These are phyloP conservation scores for Exophiala oligosperma DNA, from an alignment of 2,329 filamentous ascomycete species.

Conservation along the genomic window DNA sequence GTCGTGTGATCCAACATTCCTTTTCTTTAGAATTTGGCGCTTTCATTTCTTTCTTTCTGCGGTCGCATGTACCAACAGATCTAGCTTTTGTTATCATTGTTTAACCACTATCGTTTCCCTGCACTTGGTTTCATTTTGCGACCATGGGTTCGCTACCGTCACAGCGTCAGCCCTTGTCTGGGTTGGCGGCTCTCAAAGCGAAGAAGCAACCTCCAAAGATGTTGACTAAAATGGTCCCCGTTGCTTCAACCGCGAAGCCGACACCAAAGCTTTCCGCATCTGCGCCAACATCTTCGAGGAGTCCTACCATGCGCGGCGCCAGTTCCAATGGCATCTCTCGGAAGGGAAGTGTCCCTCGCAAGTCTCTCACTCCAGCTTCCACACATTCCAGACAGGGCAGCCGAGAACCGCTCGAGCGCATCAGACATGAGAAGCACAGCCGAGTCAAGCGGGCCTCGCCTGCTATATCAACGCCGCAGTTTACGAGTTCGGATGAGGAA, in stretches of 20 bases:
- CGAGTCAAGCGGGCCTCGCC: conserved; percentile 28
- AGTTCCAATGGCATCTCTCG: conserved; percentile 13
- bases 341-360: conserved; percentile 13
- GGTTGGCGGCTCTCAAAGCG: conserved; percentile 21
- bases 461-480: conserved; percentile 25
- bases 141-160: conserved; percentile 18
- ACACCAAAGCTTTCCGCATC: conserved; percentile 7
- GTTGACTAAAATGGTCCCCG: conserved; percentile 22
- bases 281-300: background rate
- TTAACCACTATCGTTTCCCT: background rate
- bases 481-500: conserved; percentile 34
- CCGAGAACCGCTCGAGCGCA: conserved; percentile 23
- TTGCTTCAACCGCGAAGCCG: conserved; percentile 9
- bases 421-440: conserved; percentile 20
- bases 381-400: conserved; percentile 25
- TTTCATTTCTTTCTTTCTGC: background rate
- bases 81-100: background rate
- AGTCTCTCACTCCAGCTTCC: conserved; percentile 24
- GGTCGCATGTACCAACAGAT: background rate
- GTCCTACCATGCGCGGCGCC: conserved; percentile 1
- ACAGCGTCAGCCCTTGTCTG: conserved; percentile 20
- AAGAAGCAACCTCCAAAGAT: conserved; percentile 25
- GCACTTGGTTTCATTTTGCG: background rate
- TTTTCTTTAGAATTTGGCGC: background rate
- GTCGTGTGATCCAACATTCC: conserved; percentile 4